These are phyloP conservation scores for Eucalyptus sideroxylon DNA, from an alignment of 345 rosid species.

Conservation along the genomic window DNA sequence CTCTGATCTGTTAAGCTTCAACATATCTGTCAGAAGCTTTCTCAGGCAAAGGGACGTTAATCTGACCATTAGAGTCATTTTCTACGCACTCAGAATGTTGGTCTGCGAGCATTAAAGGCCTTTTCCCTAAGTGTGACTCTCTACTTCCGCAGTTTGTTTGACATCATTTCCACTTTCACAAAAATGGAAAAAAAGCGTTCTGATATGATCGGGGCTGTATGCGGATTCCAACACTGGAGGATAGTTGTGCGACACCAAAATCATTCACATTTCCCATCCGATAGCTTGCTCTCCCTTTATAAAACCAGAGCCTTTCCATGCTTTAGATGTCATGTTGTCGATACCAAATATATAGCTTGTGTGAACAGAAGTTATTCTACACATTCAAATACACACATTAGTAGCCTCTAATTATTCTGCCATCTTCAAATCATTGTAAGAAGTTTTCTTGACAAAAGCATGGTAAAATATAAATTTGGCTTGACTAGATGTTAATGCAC, in stretches of 20 bases:
- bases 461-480: neutral
- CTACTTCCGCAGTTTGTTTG: neutral
- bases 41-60: neutral
- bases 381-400: neutral
- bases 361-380: neutral
- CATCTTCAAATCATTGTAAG: neutral
- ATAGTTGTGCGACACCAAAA: neutral
- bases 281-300: neutral
- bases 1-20: neutral
- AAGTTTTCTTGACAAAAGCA: neutral
- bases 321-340: neutral
- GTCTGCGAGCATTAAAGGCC: neutral
- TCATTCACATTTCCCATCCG: neutral
- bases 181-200: neutral
- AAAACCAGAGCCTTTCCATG: neutral
- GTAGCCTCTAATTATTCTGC: neutral
- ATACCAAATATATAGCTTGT: neutral
- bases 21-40: neutral
- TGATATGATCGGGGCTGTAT: neutral
- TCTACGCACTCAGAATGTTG: neutral
- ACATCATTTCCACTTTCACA: neutral
- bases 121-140: neutral
- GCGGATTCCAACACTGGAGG: neutral
- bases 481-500: neutral
- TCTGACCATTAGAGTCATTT: neutral